These are phyloP conservation scores for Trypanosoma boissoni DNA, from an alignment of 208 protist genomes.

Conservation along the genomic window DNA sequence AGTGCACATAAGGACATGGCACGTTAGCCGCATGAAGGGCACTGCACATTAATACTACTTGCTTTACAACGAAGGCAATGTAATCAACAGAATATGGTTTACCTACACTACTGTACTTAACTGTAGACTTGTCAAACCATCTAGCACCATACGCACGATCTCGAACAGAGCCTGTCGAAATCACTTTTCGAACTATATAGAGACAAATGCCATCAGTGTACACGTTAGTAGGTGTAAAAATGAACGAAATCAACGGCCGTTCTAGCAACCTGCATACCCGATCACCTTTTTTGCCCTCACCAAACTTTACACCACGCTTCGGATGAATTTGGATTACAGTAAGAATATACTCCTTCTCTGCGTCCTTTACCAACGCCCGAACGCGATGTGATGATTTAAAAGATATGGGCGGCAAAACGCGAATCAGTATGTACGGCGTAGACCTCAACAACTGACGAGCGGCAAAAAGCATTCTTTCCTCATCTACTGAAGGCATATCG, in stretches of 20 bases:
- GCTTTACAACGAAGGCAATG: constrained; percentile 20
- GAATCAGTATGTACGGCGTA: constrained; percentile 12
- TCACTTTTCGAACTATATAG: constrained; percentile 16
- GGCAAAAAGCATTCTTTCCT: constrained; percentile 14
- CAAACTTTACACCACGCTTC: constrained; percentile 11
- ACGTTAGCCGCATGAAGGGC: constrained; percentile 21
- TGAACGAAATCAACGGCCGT: constrained; percentile 5
- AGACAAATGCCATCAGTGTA: constrained; percentile 15
- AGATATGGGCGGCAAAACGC: constrained; percentile 17
- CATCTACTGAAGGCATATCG: constrained; percentile 15
- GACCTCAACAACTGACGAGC: constrained; percentile 21
- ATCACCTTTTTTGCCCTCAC: constrained; percentile 12
- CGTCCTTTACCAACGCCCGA: constrained; percentile 15
- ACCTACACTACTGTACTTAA: constrained; percentile 17
- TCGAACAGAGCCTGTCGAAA: constrained; percentile 21
- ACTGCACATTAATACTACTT: constrained; percentile 14
- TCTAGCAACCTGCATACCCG: constrained; percentile 16
- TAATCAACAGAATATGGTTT: constrained; percentile 21
- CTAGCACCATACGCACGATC: constrained; percentile 19
- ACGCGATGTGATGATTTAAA: background rate
- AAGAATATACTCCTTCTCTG: constrained; percentile 14
- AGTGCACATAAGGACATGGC: constrained; percentile 18
- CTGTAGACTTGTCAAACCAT: constrained; percentile 7
- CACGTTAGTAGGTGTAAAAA: constrained; percentile 10
- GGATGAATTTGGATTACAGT: constrained; percentile 4